Percentiles rank a stretch among this genome's conserved stretches.
Evolutionary conservation across 2,329 filamentous ascomycete species (phyloP).

Genomic region (Cephalotrichum gorgonifer): DNA sequence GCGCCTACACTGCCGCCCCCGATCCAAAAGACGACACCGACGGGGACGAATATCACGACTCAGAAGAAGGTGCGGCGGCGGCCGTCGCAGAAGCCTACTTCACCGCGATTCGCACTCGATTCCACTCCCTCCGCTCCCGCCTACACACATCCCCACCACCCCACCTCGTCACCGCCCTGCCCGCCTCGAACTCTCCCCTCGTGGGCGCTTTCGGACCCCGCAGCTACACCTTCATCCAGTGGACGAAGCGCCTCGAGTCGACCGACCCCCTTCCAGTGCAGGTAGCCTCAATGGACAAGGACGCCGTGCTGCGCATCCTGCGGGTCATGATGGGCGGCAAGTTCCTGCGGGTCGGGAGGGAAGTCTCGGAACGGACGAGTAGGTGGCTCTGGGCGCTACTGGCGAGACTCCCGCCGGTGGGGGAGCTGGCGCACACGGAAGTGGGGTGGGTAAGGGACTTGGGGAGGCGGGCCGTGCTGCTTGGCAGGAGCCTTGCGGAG

Average conservation of each 20-base stretch:
- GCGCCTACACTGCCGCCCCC: conserved; percentile 62
- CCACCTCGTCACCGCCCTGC: conserved; percentile 40
- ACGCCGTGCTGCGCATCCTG: conserved; percentile 55
- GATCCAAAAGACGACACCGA: conserved; percentile 18
- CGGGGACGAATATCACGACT: conserved; percentile 14
- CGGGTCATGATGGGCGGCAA: conserved; percentile 55
- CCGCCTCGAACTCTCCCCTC: conserved; percentile 40
- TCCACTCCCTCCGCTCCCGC: conserved; percentile 50
- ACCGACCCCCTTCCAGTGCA: conserved; percentile 49
- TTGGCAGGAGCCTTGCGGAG: conserved; percentile 44
- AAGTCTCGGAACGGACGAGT: conserved; percentile 56
- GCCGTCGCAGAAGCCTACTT: conserved; percentile 58
- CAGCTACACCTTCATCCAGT: conserved; percentile 37
- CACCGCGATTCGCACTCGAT: conserved; percentile 52
- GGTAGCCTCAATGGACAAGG: conserved; percentile 54
- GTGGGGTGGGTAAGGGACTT: conserved; percentile 69
- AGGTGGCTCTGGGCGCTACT: conserved; percentile 81
- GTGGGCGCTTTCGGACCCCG: conserved; percentile 42
- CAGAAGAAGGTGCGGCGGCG: conserved; percentile 17
- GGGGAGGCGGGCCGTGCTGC: conserved; percentile 61
- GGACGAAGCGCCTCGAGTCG: conserved; percentile 39
- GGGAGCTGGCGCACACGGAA: conserved; percentile 65
- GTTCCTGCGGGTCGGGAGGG: conserved; percentile 48
- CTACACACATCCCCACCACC: conserved; percentile 47
- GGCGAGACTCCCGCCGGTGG: conserved; percentile 62